phyloP scores from a whole-genome alignment of 2,329 filamentous ascomycete species.

The Lachnellula willkommii region DNA sequence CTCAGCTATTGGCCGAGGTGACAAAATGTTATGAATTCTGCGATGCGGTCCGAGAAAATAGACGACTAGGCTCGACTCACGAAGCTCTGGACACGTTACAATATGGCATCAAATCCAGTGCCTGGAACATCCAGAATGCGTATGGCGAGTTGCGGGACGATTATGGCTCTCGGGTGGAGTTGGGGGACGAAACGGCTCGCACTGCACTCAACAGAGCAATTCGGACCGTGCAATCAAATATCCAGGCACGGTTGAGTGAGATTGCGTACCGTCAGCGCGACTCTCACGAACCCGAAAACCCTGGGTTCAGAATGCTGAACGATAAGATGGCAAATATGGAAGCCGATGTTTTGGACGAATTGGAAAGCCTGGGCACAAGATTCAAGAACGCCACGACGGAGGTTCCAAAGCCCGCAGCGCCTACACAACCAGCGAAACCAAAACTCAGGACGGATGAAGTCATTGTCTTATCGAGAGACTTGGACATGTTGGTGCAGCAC shows the following conservation, averaged over 20 bases:
- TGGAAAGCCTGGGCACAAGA: constrained; percentile 6
- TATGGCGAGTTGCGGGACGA: constrained; percentile 9
- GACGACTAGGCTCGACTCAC: constrained; percentile 12
- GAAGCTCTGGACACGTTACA: constrained; percentile 15
- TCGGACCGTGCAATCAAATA: constrained; percentile 5
- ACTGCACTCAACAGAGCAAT: constrained; percentile 3
- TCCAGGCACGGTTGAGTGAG: constrained; percentile 11
- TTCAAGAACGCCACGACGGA: constrained; percentile 1
- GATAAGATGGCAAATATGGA: constrained; percentile 7
- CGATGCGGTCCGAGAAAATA: constrained; percentile 10
- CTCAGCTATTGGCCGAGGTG: constrained; percentile 11
- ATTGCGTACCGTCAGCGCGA: constrained; percentile 8
- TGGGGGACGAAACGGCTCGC: constrained; percentile 15
- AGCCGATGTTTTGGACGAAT: not conserved
- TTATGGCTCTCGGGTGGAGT: constrained; percentile 18
- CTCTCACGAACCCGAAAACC: constrained; percentile 1
- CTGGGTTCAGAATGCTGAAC: constrained; percentile 13
- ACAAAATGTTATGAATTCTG: constrained; percentile 13
- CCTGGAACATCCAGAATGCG: constrained; percentile 5
- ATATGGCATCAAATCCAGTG: constrained; percentile 4
- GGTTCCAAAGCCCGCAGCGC: not conserved
- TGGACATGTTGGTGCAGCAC: constrained; percentile 7
- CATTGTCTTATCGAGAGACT: constrained; percentile 6
- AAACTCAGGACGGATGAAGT: constrained; percentile 9
- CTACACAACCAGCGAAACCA: not conserved